Evolutionary conservation across 129 eudicot genomes (phyloP).

Genomic region (Rutidosis leptorrhynchoides): DNA sequence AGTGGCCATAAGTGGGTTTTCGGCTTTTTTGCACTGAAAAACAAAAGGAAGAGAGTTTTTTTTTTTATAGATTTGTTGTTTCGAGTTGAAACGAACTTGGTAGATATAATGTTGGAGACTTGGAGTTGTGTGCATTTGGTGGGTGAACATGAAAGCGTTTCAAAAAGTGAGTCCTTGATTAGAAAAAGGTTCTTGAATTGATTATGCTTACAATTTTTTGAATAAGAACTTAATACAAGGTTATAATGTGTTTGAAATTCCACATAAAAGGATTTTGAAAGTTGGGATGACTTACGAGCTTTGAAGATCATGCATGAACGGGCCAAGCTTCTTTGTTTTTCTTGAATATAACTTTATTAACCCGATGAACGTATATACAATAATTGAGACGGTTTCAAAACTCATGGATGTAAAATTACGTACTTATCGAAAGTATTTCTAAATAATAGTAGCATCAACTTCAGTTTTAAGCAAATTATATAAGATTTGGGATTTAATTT

Average conservation of each 20-base stretch:
- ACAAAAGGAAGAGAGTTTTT: not conserved
- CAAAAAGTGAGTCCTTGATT: conserved; percentile 44
- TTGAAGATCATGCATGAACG: conserved; percentile 23
- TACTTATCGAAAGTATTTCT: too few species aligned
- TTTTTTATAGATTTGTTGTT: not conserved
- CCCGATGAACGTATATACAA: too few species aligned
- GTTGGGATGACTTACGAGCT: too few species aligned
- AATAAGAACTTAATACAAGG: conserved; percentile 60
- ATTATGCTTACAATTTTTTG: conserved; percentile 68
- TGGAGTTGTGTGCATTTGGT: conserved; percentile 43
- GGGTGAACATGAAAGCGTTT: conserved; percentile 72
- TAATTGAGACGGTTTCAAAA: too few species aligned
- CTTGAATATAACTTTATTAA: not conserved
- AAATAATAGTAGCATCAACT: too few species aligned
- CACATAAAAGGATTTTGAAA: conserved; percentile 55
- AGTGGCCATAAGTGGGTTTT: conserved; percentile 19
- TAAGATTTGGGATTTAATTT: too few species aligned
- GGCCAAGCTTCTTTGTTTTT: too few species aligned
- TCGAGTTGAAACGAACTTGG: not conserved
- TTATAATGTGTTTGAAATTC: conserved; percentile 62
- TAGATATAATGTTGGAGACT: conserved; percentile 16
- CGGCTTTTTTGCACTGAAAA: not conserved
- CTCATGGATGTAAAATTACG: too few species aligned
- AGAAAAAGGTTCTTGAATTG: conserved; percentile 53
- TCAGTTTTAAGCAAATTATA: too few species aligned